Percentiles rank a stretch among this genome's conserved stretches.
phyloP scores from a whole-genome alignment of 306 rosid species.

The Dalbergia oliveri region DNA sequence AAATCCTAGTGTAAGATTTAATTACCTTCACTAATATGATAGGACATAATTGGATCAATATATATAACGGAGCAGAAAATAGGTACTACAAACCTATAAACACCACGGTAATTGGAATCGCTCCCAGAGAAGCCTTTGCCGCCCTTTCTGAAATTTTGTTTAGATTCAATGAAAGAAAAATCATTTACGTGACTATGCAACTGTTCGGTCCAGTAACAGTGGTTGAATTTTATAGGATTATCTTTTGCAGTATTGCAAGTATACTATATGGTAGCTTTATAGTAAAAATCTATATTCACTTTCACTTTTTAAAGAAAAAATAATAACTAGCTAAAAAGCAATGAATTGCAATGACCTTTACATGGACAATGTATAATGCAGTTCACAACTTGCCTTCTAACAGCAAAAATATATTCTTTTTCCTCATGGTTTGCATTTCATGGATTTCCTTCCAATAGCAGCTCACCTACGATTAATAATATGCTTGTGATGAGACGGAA shows the following conservation, averaged over 20 bases:
- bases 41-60: too few species aligned
- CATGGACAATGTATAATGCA: not conserved
- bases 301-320: too few species aligned
- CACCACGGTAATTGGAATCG: conserved; percentile 25
- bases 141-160: conserved; percentile 28
- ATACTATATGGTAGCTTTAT: too few species aligned
- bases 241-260: not conserved
- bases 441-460: not conserved
- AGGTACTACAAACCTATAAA: conserved; percentile 20
- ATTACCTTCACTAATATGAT: too few species aligned
- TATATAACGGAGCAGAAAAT: not conserved
- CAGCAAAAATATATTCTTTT: not conserved
- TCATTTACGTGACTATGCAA: not conserved
- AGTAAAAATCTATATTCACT: not conserved
- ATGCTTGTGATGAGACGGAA: not conserved
- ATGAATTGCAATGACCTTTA: not conserved
- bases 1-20: too few species aligned
- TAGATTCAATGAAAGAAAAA: not conserved
- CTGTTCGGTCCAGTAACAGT: not conserved
- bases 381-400: conserved; percentile 27
- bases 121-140: not conserved
- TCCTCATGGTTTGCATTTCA: not conserved
- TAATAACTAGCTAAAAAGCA: not conserved
- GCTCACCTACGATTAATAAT: conserved; percentile 12
- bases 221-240: not conserved